Evolutionary conservation across 108 stramenopile genomes (phyloP).

Genomic region (Skeletonema menzelii): DNA sequence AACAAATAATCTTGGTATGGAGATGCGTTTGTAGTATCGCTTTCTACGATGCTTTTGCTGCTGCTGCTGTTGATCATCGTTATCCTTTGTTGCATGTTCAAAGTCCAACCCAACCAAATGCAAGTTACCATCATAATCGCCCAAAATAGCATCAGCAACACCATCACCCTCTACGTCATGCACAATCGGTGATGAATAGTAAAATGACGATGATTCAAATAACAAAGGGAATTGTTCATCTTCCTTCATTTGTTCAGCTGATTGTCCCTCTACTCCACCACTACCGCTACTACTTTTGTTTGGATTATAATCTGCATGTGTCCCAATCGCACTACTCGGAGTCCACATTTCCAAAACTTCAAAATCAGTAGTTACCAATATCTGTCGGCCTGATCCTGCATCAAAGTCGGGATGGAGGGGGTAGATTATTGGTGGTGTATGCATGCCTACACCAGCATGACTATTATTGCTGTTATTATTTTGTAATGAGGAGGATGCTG

Average conservation of each 20-base stretch:
- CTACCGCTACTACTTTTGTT: not conserved
- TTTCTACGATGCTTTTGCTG: conserved; percentile 16
- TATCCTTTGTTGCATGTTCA: not conserved
- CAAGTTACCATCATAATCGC: conserved; percentile 80
- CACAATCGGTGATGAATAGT: conserved; percentile 62
- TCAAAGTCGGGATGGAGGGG: conserved; percentile 70
- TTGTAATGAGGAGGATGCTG: conserved; percentile 4
- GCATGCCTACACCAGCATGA: conserved; percentile 10
- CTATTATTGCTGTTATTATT: not conserved
- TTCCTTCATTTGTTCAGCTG: conserved; percentile 65
- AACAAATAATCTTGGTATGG: conserved; percentile 66
- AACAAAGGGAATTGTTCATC: conserved; percentile 75
- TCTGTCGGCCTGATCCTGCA: conserved; percentile 75
- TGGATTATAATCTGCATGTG: conserved; percentile 12
- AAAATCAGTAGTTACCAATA: conserved; percentile 69
- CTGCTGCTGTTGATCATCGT: not conserved
- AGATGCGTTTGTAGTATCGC: conserved; percentile 63
- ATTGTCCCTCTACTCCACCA: conserved; percentile 11
- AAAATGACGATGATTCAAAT: conserved; percentile 76
- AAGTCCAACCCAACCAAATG: conserved; percentile 66
- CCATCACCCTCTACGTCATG: conserved; percentile 79
- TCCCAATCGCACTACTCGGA: conserved; percentile 45
- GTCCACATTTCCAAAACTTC: conserved; percentile 82
- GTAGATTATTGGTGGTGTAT: conserved; percentile 67
- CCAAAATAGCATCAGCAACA: conserved; percentile 66